Evolutionary conservation across 164 flowering plant genomes (phyloP).

Genomic region (Aristolochia fimbriata): DNA sequence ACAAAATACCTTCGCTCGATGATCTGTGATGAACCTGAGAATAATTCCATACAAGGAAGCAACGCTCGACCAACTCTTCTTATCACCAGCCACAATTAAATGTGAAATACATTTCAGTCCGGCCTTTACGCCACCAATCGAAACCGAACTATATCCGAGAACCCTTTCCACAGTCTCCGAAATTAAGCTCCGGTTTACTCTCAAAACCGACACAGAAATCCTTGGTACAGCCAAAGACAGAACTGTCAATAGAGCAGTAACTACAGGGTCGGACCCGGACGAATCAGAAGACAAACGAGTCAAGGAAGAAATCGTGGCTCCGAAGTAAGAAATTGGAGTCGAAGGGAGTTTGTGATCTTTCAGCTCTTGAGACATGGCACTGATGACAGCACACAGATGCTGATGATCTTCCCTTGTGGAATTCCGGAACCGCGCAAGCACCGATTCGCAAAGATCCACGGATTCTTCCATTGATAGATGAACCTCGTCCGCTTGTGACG

Average conservation of each 20-base stretch:
- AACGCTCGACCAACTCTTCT: constrained; percentile 37
- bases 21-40: constrained; percentile 42
- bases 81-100: constrained; percentile 31
- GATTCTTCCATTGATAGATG: constrained; percentile 8
- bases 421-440: constrained; percentile 37
- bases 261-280: constrained; percentile 21
- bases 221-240: constrained; percentile 36
- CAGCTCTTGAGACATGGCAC: constrained; percentile 72
- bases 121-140: constrained; percentile 20
- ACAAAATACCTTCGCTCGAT: constrained; percentile 43
- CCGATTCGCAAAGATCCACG: constrained; percentile 33
- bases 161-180: constrained; percentile 26
- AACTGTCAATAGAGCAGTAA: constrained; percentile 44
- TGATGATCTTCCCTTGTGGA: constrained; percentile 57
- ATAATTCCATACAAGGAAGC: constrained; percentile 35
- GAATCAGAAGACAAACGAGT: constrained; percentile 26
- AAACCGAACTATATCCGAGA: constrained; percentile 14
- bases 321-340: constrained; percentile 57
- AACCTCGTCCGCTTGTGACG: constrained; percentile 7
- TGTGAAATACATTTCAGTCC: constrained; percentile 52
- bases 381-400: constrained; percentile 61
- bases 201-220: constrained; percentile 33
- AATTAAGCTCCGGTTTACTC: constrained; percentile 28
- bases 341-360: constrained; percentile 52
- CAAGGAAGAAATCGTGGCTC: constrained; percentile 52